Percentiles rank a stretch among this genome's conserved stretches.
These are phyloP conservation scores for Cladophialophora yegresii DNA, from an alignment of 2,329 filamentous ascomycete species.

Conservation along the genomic window DNA sequence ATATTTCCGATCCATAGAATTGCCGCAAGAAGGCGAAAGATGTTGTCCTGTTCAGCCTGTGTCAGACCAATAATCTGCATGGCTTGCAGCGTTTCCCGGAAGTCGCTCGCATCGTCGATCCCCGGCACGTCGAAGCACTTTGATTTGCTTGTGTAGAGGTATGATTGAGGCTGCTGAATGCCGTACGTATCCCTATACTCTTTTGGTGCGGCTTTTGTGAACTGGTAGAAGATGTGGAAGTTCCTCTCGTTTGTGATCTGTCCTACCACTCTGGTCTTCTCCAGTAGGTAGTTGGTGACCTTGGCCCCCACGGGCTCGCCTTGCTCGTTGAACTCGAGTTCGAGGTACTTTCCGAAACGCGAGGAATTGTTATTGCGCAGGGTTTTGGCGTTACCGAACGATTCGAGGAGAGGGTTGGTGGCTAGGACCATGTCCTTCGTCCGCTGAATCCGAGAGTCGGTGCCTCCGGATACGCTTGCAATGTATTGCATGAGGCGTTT, in stretches of 20 bases:
- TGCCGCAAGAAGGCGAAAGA: conserved; percentile 91
- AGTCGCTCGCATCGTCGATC: conserved; percentile 89
- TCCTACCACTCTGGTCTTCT: conserved; percentile 91
- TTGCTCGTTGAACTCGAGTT: conserved; percentile 89
- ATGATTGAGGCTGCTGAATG: conserved; percentile 86
- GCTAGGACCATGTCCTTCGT: conserved; percentile 99
- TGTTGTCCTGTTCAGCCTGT: conserved; percentile 88
- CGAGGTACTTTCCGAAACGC: conserved; percentile 95
- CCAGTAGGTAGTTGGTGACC: conserved; percentile 96
- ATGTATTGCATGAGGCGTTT: conserved; percentile 99
- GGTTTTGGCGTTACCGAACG: conserved; percentile 97
- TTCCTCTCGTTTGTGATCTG: conserved; percentile 95
- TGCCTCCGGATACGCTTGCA: conserved; percentile 88
- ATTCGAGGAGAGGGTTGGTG: conserved; percentile 94
- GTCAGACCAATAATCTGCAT: conserved; percentile 92
- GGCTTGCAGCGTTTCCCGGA: conserved; percentile 83
- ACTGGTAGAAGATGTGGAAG: conserved; percentile 99
- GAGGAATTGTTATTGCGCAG: conserved; percentile 98
- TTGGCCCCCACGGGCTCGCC: conserved; percentile 94
- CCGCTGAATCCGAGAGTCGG: conserved; percentile 82
- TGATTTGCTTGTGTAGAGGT: conserved; percentile 88
- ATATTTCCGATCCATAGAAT: conserved; percentile 96
- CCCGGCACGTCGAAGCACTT: conserved; percentile 94
- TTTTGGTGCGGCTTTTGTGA: conserved; percentile 89
- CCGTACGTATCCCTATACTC: conserved; percentile 86